Conservation (phyloP, 2,329 filamentous ascomycete genomes). For the Cordyceps tenuipes region DNA sequence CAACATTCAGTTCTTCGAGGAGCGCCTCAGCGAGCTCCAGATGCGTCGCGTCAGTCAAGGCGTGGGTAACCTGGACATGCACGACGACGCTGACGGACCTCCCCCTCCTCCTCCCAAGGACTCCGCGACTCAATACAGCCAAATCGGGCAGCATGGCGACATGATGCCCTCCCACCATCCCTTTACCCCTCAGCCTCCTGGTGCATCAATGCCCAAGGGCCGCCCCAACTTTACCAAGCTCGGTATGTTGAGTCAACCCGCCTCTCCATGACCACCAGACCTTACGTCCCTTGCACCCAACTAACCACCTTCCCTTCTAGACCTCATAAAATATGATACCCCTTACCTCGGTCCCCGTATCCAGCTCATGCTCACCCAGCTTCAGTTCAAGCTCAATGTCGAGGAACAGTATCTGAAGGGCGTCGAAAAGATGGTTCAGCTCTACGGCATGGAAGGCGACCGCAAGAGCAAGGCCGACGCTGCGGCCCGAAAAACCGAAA, state of each 20-base stretch:
- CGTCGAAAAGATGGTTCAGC: conserved; percentile 97
- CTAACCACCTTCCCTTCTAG: conserved; percentile 36
- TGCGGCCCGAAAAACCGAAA: conserved; percentile 81
- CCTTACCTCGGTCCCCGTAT: conserved; percentile 92
- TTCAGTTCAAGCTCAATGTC: conserved; percentile 97
- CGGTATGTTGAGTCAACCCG: conserved; percentile 45
- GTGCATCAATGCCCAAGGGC: conserved; percentile 59
- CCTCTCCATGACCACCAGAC: background rate
- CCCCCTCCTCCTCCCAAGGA: conserved; percentile 72
- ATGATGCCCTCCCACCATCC: conserved; percentile 76
- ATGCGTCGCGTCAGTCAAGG: conserved; percentile 65
- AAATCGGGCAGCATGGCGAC: conserved; percentile 57
- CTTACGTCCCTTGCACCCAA: background rate
- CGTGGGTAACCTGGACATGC: conserved; percentile 53
- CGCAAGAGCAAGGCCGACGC: conserved; percentile 92
- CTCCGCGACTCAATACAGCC: conserved; percentile 39
- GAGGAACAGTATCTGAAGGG: conserved; percentile 99
- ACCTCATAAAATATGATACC: conserved; percentile 97
- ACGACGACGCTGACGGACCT: conserved; percentile 38
- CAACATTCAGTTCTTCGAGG: conserved; percentile 93
- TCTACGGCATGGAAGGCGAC: conserved; percentile 96
- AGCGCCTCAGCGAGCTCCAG: conserved; percentile 81
- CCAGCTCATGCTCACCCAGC: conserved; percentile 96
- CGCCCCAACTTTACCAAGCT: conserved; percentile 93
- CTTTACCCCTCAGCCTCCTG: conserved; percentile 61